Evolutionary conservation across 441 rosid species (phyloP), one percentile per base, ranked within the genome.

Genomic region (Corymbia citriodora): DNA sequence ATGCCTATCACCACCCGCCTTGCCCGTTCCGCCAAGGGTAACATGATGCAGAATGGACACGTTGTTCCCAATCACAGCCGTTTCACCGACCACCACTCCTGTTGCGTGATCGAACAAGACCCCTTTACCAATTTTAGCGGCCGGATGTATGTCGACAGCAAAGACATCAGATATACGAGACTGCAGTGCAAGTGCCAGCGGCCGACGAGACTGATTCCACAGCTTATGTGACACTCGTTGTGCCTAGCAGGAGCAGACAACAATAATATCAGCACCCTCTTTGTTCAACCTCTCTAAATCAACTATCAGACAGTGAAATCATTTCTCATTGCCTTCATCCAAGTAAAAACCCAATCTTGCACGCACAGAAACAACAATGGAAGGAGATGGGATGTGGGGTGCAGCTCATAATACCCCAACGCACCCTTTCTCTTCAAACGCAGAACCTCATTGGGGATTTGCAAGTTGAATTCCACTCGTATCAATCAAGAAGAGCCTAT

Each of bases 121-220:
- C 4, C 99, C 99, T 91, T 96, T 96, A 9, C 99, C 99, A 9
- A 98, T 96, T 93, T 88, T 96, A 3, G 99, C 99, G 0, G 98
- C 99, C 4, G 99, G 99, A 88, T 98, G 99, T 88, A 98, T 97
- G 91, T 98, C 99, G 3, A 98, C 96, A 0, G 99, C 96, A 87
- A 98, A 98, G 23, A 97, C 99, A 89, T 98, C 99, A 15, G 99
- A 95, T 87, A 98, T 94, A 49, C 99, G 96, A 49, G 98, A 96
- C 91, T 98, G 98, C 7, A 98, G 94, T 3, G 99, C 99, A 88
- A 98, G 91, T 1, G 99, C 99, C 65, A 98, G 94, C 9, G 99
- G 98, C 93, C 93, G 95, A 11, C 99, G 94, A 11, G 96, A 92
- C 90, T 96, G 94, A 14, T 90, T 94, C 99, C 99, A 97, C 89